A percentile compares a stretch with the other conserved stretches of the same genome.
These are phyloP conservation scores for Botrytis aclada DNA, from an alignment of 2,329 filamentous ascomycete species.

Conservation along the genomic window DNA sequence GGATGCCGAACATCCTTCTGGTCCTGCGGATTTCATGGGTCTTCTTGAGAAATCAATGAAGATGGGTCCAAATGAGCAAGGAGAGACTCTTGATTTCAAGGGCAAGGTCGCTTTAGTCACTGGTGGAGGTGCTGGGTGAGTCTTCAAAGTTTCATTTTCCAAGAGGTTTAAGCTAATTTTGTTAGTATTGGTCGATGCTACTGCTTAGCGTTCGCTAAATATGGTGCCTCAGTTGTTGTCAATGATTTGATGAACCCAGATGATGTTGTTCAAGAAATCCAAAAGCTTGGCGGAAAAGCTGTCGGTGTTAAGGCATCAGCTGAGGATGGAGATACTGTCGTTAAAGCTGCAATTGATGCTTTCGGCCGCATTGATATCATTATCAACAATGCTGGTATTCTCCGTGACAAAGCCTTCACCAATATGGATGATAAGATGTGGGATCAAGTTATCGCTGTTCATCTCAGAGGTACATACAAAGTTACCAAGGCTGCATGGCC, in stretches of 20 bases:
- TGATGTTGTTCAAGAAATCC: slow-evolving; percentile 86
- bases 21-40: slow-evolving; percentile 82
- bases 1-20: slow-evolving; percentile 75
- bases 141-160: slow-evolving; percentile 14
- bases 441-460: slow-evolving; percentile 88
- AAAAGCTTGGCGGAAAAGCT: slow-evolving; percentile 82
- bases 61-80: slow-evolving; percentile 67
- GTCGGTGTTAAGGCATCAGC: slow-evolving; percentile 91
- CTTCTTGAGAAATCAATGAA: slow-evolving; percentile 82
- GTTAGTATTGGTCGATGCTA: slow-evolving; percentile 83
- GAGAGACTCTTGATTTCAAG: slow-evolving; percentile 74
- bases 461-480: slow-evolving; percentile 93
- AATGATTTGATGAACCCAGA: slow-evolving; percentile 96
- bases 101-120: slow-evolving; percentile 85
- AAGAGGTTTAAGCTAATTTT: neutral
- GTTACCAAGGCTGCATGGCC: slow-evolving; percentile 97
- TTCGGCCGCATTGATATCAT: slow-evolving; percentile 93
- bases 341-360: slow-evolving; percentile 89
- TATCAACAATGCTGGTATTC: slow-evolving; percentile 97
- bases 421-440: slow-evolving; percentile 97
- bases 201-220: slow-evolving; percentile 79
- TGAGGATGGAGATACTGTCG: slow-evolving; percentile 84
- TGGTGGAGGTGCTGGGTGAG: slow-evolving; percentile 75
- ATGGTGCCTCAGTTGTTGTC: slow-evolving; percentile 82
- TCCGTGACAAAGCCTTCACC: slow-evolving; percentile 94